These are phyloP conservation scores for Rhodocollybia butyracea DNA, from an alignment of 768 basidiomycete species.

Conservation along the genomic window DNA sequence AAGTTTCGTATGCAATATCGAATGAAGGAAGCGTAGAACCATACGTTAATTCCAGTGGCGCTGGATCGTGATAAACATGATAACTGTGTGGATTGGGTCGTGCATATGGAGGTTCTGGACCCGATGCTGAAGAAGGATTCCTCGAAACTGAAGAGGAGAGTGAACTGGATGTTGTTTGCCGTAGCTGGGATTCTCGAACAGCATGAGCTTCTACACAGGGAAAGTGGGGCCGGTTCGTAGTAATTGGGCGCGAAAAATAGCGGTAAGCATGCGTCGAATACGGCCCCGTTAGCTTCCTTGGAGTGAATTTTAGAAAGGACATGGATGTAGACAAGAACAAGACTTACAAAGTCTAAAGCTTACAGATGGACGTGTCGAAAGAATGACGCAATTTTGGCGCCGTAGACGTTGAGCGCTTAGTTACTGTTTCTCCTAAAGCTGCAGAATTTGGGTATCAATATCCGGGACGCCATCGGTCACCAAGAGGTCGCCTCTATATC, in stretches of 20 bases:
- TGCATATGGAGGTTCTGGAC: slow-evolving; percentile 82
- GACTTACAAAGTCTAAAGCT: background rate
- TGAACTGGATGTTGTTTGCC: slow-evolving; percentile 25
- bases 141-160: slow-evolving; percentile 18
- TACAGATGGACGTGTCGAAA: background rate
- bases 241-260: slow-evolving; percentile 4
- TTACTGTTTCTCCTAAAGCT: too few species aligned
- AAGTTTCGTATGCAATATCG: slow-evolving; percentile 95
- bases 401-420: too few species aligned
- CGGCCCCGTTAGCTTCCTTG: background rate
- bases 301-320: background rate
- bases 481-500: too few species aligned
- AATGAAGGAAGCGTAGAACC: slow-evolving; percentile 59
- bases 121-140: slow-evolving; percentile 37
- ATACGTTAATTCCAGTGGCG: slow-evolving; percentile 64
- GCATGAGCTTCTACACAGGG: slow-evolving; percentile 85
- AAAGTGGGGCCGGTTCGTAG: slow-evolving; percentile 36
- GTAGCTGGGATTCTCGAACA: slow-evolving; percentile 56
- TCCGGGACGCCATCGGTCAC: too few species aligned
- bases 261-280: slow-evolving; percentile 1
- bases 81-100: slow-evolving; percentile 77
- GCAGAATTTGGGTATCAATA: too few species aligned
- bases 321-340: background rate
- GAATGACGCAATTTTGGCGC: background rate
- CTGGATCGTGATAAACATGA: slow-evolving; percentile 57